Percentiles rank a stretch among this genome's conserved stretches.
phyloP scores from a whole-genome alignment of 2,329 filamentous ascomycete species.

The Colletotrichum sp. region DNA sequence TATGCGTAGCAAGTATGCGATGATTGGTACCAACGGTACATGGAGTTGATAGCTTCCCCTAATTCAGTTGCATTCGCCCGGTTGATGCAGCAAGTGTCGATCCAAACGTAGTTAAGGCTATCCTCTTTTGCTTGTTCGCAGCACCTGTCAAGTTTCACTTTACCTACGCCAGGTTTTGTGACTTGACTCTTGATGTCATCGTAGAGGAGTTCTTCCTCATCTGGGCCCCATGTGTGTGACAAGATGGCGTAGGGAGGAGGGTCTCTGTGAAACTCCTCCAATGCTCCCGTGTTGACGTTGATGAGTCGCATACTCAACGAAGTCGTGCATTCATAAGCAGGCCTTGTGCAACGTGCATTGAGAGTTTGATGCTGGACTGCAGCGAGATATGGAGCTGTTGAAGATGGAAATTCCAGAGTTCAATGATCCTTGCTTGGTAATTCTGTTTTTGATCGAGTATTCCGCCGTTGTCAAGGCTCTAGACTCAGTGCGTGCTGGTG shows the following conservation, averaged over 20 bases:
- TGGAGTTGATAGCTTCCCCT: conserved; percentile 22
- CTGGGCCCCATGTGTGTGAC: conserved; percentile 29
- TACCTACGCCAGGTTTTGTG: neutral
- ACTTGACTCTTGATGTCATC: conserved; percentile 11
- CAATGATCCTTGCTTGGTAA: no score
- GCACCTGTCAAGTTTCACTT: neutral
- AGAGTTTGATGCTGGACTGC: no score
- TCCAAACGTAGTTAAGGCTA: conserved; percentile 22
- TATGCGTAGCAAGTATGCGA: conserved; percentile 23
- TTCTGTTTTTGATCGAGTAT: no score
- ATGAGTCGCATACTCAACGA: conserved; percentile 23
- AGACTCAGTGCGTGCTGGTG: no score
- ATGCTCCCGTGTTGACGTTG: conserved; percentile 1
- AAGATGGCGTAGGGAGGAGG: conserved; percentile 26
- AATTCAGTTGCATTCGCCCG: conserved; percentile 25
- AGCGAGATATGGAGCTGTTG: no score
- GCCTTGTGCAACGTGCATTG: no score
- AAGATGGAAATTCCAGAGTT: no score
- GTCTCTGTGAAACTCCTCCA: conserved; percentile 23
- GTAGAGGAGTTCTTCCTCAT: conserved; percentile 25
- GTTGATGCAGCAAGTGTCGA: conserved; percentile 30
- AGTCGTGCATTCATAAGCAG: no score
- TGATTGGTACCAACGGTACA: conserved; percentile 24
- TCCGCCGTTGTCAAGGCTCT: no score
- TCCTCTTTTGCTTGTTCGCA: neutral